Evolutionary conservation across 768 basidiomycete genomes (phyloP).

Genomic region (Amanita thiersii): DNA sequence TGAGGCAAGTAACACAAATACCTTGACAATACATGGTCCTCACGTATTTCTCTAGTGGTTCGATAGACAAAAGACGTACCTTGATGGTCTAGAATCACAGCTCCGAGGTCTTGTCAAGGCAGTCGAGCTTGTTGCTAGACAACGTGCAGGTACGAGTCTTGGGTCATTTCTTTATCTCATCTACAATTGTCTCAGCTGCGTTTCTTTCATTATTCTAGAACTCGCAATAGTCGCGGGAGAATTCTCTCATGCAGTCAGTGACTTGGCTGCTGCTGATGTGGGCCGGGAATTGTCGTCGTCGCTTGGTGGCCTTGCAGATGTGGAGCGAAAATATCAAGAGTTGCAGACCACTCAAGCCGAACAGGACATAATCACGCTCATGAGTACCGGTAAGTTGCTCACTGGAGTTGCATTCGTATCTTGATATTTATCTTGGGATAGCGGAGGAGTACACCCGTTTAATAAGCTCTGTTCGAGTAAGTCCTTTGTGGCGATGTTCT

Average conservation of each 20-base stretch:
- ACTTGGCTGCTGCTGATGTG: slow-evolving; percentile 70
- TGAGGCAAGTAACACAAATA: slow-evolving; percentile 41
- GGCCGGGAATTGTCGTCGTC: slow-evolving; percentile 65
- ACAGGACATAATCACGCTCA: slow-evolving; percentile 73
- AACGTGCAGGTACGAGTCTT: slow-evolving; percentile 50
- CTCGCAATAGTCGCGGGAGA: slow-evolving; percentile 66
- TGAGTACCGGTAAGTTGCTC: slow-evolving; percentile 54
- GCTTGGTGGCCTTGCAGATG: slow-evolving; percentile 61
- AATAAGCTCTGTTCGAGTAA: slow-evolving; percentile 77
- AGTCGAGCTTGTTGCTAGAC: slow-evolving; percentile 78
- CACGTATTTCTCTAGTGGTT: slow-evolving; percentile 68
- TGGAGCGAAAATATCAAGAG: slow-evolving; percentile 70
- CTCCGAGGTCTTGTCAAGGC: slow-evolving; percentile 81
- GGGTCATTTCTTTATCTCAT: slow-evolving; percentile 9
- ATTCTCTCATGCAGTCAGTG: slow-evolving; percentile 63
- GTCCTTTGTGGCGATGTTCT: slow-evolving; percentile 17
- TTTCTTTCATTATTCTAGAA: slow-evolving; percentile 34
- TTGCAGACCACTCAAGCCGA: slow-evolving; percentile 67
- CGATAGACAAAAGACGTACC: slow-evolving; percentile 73
- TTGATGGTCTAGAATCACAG: slow-evolving; percentile 88
- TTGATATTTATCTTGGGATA: slow-evolving; percentile 9
- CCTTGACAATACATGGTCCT: neutral
- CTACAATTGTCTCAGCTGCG: neutral
- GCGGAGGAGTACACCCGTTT: slow-evolving; percentile 93
- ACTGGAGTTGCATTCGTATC: neutral